phyloP scores from a whole-genome alignment of 2,329 filamentous ascomycete species.

The Microcyclospora pomicola region DNA sequence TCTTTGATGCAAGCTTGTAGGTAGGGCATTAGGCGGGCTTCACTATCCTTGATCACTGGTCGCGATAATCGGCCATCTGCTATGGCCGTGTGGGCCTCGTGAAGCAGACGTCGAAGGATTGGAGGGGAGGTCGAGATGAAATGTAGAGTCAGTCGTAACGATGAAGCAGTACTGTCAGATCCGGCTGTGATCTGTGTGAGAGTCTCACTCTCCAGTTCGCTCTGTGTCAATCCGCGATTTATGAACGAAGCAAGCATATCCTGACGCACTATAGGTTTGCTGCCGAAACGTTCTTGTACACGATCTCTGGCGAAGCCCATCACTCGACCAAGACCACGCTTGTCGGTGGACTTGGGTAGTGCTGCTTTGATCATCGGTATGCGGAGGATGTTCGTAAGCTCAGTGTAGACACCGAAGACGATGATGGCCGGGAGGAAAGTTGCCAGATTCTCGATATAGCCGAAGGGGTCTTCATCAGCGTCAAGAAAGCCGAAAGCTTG shows the following conservation, averaged over 20 bases:
- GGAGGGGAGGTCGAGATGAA: slow-evolving; percentile 38
- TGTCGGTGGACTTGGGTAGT: slow-evolving; percentile 35
- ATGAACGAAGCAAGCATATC: slow-evolving; percentile 45
- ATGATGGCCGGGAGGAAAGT: slow-evolving; percentile 32
- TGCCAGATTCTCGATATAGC: slow-evolving; percentile 34
- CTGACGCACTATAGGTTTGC: slow-evolving; percentile 28
- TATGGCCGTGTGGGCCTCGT: slow-evolving; percentile 32
- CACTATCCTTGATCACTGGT: slow-evolving; percentile 37
- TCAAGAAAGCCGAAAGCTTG: slow-evolving; percentile 37
- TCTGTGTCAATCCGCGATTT: slow-evolving; percentile 29
- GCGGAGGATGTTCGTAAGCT: slow-evolving; percentile 28
- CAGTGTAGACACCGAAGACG: slow-evolving; percentile 30
- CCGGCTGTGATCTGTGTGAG: slow-evolving; percentile 39
- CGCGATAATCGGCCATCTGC: slow-evolving; percentile 25
- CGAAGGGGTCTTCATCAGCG: slow-evolving; percentile 35
- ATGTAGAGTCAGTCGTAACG: slow-evolving; percentile 40
- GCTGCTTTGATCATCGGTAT: slow-evolving; percentile 29
- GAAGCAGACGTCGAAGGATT: slow-evolving; percentile 32
- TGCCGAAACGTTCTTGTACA: slow-evolving; percentile 33
- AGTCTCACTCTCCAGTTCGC: slow-evolving; percentile 31
- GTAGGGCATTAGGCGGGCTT: slow-evolving; percentile 30
- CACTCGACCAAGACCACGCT: slow-evolving; percentile 25
- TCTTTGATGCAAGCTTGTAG: slow-evolving; percentile 35
- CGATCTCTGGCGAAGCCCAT: slow-evolving; percentile 34
- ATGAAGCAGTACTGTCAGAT: slow-evolving; percentile 44